These are phyloP conservation scores for Candida buenavistaensis DNA, from an alignment of 1,139 yeast genomes.

Conservation along the genomic window DNA sequence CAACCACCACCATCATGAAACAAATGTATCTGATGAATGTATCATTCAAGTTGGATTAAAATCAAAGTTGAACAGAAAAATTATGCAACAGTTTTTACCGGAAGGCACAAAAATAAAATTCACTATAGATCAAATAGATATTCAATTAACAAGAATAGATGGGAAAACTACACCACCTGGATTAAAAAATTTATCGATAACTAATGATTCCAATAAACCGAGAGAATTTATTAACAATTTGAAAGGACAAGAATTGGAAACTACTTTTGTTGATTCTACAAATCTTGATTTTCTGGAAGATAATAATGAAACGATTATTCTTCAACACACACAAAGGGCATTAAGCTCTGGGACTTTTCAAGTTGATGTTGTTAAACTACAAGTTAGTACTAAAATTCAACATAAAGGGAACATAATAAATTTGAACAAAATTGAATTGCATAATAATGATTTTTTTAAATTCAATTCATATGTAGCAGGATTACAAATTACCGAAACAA, in stretches of 20 bases:
- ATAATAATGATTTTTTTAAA: no score
- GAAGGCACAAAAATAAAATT: constrained; percentile 11
- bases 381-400: constrained; percentile 11
- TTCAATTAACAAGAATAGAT: constrained; percentile 12
- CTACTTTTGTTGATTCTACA: constrained; percentile 13
- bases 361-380: constrained; percentile 20
- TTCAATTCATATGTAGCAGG: constrained; percentile 6
- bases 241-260: constrained; percentile 12
- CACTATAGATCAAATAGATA: constrained; percentile 15
- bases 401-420: constrained; percentile 6
- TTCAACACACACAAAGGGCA: constrained; percentile 26
- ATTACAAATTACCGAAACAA: constrained; percentile 3
- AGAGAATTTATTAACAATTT: constrained; percentile 2
- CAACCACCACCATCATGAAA: no score
- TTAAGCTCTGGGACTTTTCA: constrained; percentile 25
- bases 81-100: constrained; percentile 16
- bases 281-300: constrained; percentile 8
- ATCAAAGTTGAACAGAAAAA: constrained; percentile 14
- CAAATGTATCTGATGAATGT: constrained; percentile 20
- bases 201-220: constrained; percentile 11
- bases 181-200: constrained; percentile 12
- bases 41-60: constrained; percentile 20
- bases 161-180: constrained; percentile 8
- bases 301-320: constrained; percentile 15
- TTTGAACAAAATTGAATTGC: constrained; percentile 16